Base-by-base conservation (phyloP, 2,329 filamentous ascomycete genomes). In the Aspergillus intermedius region DNA sequence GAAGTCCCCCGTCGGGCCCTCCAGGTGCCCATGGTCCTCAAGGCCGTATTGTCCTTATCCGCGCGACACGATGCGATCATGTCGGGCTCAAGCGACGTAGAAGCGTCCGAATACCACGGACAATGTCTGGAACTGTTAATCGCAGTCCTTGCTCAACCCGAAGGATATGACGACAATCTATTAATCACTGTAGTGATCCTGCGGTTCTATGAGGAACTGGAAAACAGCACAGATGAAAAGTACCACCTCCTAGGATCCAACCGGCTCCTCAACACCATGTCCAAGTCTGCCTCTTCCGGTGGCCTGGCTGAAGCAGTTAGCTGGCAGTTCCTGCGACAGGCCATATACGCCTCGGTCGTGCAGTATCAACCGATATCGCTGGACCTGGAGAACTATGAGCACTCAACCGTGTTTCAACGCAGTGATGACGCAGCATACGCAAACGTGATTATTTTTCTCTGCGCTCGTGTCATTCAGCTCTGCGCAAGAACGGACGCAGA, bases 111-210 rank as follows among this genome's bases (percentile, higher is more conserved):
- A 8, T 76, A 76, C 49, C 68, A 76, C 34, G 69, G 72, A 17
- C 62, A 71, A 45, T 77, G 74, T 49, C 61, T 77, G 8, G 68
- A 74, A 46, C 60, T 75, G 9, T 64, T 78, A 4, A 76, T 77
- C 2, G 61, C 70, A 9, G 70, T 71, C 2, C 63, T 77, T 12
- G 66, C 72, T 6, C 66, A 68, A 32, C 70, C 73, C 0, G 63
- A 68, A 12, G 62, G 68, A 1, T 74, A 72, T 55, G 72, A 75
- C 43, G 74, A 75, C 28, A 73, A 71, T 13, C 67, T 77, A 2
- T 60, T 78, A 0, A 68, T 74, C 1, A 73, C 74, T 0, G 74
- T 78, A 0, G 75, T 77, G 7, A 68, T 77, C 5, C 58, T 77
- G 17, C 69, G 75, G 0, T 64, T 77, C 4, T 75, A 77, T 46